A percentile compares a stretch with the other conserved stretches of the same genome.
Conservation (phyloP, 441 rosid genomes). For the Populus tomentosa region DNA sequence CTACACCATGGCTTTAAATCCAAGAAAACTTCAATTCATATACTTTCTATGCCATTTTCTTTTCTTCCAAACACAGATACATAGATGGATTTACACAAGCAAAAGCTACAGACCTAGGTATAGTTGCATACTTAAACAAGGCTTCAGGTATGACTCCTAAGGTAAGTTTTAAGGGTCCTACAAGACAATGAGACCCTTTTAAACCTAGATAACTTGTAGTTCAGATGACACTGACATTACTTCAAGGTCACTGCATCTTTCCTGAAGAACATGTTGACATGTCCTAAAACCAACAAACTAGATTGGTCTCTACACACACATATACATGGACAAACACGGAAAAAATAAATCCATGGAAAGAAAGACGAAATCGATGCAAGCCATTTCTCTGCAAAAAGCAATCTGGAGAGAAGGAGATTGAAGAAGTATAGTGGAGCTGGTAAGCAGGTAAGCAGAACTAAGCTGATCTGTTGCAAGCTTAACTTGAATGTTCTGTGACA, state of each 20-base stretch:
- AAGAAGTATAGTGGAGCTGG: no score
- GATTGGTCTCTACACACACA: background rate
- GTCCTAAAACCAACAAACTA: no score
- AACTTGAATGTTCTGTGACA: no score
- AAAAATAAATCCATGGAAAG: background rate
- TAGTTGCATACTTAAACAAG: conserved; percentile 10
- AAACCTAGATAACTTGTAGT: conserved; percentile 3
- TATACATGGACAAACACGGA: background rate
- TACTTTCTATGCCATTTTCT: background rate
- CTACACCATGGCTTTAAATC: conserved; percentile 48
- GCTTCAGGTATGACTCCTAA: conserved; percentile 39
- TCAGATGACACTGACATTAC: conserved; percentile 23
- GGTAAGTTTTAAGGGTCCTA: conserved; percentile 43
- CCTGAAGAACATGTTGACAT: background rate
- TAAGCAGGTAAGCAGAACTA: no score
- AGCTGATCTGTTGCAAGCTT: no score
- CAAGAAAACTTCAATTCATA: conserved; percentile 35
- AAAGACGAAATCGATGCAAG: background rate
- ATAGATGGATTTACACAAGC: background rate
- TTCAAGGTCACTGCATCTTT: conserved; percentile 17
- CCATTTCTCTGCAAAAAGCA: background rate
- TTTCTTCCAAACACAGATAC: conserved; percentile 29
- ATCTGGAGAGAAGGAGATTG: background rate
- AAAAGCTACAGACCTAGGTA: background rate
- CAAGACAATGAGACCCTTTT: conserved; percentile 5